Conservation (phyloP, 768 basidiomycete species). For the Macrolepiota fuliginosa region DNA sequence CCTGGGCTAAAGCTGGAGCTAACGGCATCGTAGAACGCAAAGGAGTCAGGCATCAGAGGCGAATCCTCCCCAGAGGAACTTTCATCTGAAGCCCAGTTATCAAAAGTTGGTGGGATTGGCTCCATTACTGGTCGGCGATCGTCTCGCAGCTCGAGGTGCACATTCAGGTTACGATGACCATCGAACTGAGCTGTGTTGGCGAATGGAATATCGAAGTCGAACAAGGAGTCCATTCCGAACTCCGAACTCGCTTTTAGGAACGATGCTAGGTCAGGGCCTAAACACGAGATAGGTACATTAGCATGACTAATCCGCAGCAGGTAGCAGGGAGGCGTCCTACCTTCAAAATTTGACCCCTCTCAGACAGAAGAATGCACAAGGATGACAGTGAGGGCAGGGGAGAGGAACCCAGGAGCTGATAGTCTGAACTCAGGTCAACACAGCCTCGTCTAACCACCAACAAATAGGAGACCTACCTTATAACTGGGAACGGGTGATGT, state of each 20-base stretch:
- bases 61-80: background rate
- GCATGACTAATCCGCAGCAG: background rate
- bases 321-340: background rate
- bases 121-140: background rate
- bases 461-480: no score
- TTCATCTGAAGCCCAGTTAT: background rate
- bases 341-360: no score
- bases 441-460: no score
- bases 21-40: background rate
- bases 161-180: background rate
- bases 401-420: no score
- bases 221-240: background rate
- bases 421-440: no score
- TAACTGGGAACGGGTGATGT: no score
- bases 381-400: no score
- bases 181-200: background rate
- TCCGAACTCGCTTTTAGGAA: no score
- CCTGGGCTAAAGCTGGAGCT: background rate
- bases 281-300: background rate
- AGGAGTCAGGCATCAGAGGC: background rate
- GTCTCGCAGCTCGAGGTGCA: background rate
- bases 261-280: no score
- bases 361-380: no score
- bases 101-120: background rate
- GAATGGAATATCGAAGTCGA: background rate